Evolutionary conservation across 2,329 filamentous ascomycete species (phyloP).

Genomic region (Neurospora sp.): DNA sequence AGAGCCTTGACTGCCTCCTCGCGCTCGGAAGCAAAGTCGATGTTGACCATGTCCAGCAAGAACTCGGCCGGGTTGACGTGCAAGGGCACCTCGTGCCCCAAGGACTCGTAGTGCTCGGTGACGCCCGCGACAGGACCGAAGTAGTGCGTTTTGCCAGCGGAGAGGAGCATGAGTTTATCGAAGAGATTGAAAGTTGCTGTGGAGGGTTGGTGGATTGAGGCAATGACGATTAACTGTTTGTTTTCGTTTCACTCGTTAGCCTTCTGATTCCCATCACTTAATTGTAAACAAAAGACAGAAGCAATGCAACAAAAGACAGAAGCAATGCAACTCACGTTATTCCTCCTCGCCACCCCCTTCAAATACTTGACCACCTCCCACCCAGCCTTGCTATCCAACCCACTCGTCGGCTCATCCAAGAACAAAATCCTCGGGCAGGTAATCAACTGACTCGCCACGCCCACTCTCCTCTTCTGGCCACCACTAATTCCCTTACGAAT

Average conservation of each 20-base stretch:
- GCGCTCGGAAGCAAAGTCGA: constrained; percentile 54
- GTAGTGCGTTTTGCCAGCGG: constrained; percentile 60
- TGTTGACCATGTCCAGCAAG: constrained; percentile 68
- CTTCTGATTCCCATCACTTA: too few species aligned
- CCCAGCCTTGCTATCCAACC: constrained; percentile 68
- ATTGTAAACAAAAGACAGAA: too few species aligned
- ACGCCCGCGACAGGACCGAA: constrained; percentile 54
- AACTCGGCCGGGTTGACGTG: constrained; percentile 75
- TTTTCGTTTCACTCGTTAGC: not conserved
- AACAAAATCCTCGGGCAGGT: constrained; percentile 74
- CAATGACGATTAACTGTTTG: constrained; percentile 60
- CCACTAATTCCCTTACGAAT: constrained; percentile 76
- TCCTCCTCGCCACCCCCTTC: constrained; percentile 51
- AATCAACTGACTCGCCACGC: constrained; percentile 72
- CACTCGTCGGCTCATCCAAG: constrained; percentile 75
- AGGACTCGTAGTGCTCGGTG: constrained; percentile 50
- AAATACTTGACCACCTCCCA: constrained; percentile 69
- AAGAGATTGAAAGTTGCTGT: constrained; percentile 71
- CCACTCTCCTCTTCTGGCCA: constrained; percentile 73
- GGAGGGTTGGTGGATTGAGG: constrained; percentile 79
- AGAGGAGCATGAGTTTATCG: constrained; percentile 67
- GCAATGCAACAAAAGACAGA: too few species aligned
- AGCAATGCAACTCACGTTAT: constrained; percentile 42
- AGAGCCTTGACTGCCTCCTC: constrained; percentile 38
- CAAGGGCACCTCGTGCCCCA: constrained; percentile 53